These are phyloP conservation scores for Suhomyces ambrosiae DNA, from an alignment of 1,139 yeast genomes.

Conservation along the genomic window DNA sequence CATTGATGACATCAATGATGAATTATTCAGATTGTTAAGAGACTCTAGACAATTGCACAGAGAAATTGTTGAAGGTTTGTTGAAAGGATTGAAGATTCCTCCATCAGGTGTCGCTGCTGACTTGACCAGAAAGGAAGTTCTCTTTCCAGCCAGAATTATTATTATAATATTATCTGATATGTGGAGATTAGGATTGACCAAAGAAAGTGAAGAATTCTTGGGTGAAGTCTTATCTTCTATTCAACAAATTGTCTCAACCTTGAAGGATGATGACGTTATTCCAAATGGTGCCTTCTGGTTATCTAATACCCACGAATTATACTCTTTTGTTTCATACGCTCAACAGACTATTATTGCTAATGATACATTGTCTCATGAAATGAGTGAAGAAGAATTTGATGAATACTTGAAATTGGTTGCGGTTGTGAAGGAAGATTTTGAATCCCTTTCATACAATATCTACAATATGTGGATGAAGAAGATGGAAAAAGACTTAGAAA, in stretches of 20 bases:
- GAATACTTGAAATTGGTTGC: constrained; percentile 89
- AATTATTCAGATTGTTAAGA: constrained; percentile 69
- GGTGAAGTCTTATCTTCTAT: constrained; percentile 90
- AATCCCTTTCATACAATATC: constrained; percentile 88
- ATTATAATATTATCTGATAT: constrained; percentile 91
- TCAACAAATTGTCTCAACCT: constrained; percentile 70
- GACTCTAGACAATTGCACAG: constrained; percentile 78
- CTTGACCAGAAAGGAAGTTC: constrained; percentile 84
- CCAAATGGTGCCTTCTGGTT: constrained; percentile 98
- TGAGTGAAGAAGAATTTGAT: constrained; percentile 88
- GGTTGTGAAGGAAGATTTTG: constrained; percentile 92
- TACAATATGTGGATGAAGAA: constrained; percentile 98
- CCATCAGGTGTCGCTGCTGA: constrained; percentile 81
- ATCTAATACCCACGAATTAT: constrained; percentile 92
- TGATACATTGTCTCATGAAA: constrained; percentile 75
- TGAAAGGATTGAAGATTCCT: constrained; percentile 88
- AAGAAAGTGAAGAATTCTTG: constrained; percentile 86
- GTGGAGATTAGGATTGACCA: constrained; percentile 97
- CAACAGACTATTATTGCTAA: constrained; percentile 86
- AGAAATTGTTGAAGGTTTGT: constrained; percentile 85
- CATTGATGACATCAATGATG: constrained; percentile 71
- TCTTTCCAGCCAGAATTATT: constrained; percentile 94
- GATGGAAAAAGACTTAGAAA: constrained; percentile 86
- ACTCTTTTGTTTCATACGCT: constrained; percentile 92
- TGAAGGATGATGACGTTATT: constrained; percentile 84